Base-by-base conservation (phyloP, 768 basidiomycete genomes). In the Mycena belliarum region DNA sequence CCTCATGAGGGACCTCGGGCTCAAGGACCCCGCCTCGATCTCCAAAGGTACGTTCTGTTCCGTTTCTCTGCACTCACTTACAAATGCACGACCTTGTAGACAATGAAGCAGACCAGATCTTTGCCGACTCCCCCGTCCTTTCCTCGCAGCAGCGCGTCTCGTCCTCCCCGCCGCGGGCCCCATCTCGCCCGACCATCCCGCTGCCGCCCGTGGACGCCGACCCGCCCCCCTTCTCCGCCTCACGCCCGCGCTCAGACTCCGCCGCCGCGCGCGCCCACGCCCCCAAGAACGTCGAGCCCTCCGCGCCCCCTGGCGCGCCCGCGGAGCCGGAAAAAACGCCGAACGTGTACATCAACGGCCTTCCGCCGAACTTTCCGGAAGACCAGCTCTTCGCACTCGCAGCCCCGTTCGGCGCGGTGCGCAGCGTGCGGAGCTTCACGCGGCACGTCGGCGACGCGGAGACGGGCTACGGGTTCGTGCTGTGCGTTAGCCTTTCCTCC, bases 311-410 rank as follows among this genome's bases (percentile, higher is more conserved):
- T n/a, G n/a, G n/a, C n/a, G 29, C 59, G 0, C 24, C 29, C 29
- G 26, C 55, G 29, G 55, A 56, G 9, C 24, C n/a, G 25, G 54
- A 45, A 10, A 81, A 79, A 67, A 85, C 88, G 1, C 89, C 91
- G 0, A 93, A 93, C 64, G 88, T 93, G 0, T 93, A 93, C 69
- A 92, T 93, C 74, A 93, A 93, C 66, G 91, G 91, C 14, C 80
- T 94, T 16, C 91, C 90, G 3, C 88, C 91, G 6, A 85, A 91
- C 72, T 93, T 83, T 65, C 85, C 89, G 0, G 91, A 93, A 66
- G 90, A 91, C 58, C 82, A 91, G 59, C 77, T 94, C 40, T 86
- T 85, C 64, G 82, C 82, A 26, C 83, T 94, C 52, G 80, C 88
- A 32, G 73, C 78, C 23, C 86, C 83, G n/a, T 94, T 84, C 63